A percentile compares a stretch with the other conserved stretches of the same genome.
Conservation (phyloP, 2,329 filamentous ascomycete genomes). For the Tolypocladium tropicale region DNA sequence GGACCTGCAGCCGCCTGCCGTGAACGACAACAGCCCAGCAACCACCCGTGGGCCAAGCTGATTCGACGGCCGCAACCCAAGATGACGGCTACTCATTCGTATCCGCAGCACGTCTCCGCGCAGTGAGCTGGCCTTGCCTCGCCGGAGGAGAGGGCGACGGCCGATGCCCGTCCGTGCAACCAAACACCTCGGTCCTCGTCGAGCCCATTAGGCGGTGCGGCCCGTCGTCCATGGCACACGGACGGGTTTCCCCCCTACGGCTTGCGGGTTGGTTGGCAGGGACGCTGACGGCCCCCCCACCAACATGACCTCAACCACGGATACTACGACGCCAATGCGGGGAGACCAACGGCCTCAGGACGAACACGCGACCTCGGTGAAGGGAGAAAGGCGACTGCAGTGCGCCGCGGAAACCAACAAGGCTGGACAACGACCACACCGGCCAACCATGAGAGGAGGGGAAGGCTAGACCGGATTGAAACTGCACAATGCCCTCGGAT, state of each 20-base stretch:
- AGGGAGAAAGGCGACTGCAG: neutral
- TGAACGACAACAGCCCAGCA: slow-evolving; percentile 27
- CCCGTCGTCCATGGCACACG: neutral
- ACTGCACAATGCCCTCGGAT: neutral
- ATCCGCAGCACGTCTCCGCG: slow-evolving; percentile 17
- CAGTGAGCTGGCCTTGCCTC: slow-evolving; percentile 6
- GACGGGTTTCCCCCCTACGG: neutral
- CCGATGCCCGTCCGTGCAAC: neutral
- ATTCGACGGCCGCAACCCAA: slow-evolving; percentile 22
- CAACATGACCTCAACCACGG: neutral
- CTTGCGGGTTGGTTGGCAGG: neutral
- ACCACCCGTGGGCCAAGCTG: slow-evolving; percentile 26
- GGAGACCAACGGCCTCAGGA: neutral
- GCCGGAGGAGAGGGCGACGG: neutral
- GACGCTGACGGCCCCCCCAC: neutral
- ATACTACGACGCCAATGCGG: neutral
- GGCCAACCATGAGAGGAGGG: neutral
- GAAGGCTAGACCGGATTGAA: neutral
- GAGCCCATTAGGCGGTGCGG: neutral
- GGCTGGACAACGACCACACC: neutral
- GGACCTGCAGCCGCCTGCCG: slow-evolving; percentile 23
- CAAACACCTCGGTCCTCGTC: neutral
- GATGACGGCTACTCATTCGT: slow-evolving; percentile 13
- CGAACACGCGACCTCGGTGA: neutral
- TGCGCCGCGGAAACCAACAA: neutral